Conservation (phyloP, 2,329 filamentous ascomycete genomes). For the Epichloe sibirici region DNA sequence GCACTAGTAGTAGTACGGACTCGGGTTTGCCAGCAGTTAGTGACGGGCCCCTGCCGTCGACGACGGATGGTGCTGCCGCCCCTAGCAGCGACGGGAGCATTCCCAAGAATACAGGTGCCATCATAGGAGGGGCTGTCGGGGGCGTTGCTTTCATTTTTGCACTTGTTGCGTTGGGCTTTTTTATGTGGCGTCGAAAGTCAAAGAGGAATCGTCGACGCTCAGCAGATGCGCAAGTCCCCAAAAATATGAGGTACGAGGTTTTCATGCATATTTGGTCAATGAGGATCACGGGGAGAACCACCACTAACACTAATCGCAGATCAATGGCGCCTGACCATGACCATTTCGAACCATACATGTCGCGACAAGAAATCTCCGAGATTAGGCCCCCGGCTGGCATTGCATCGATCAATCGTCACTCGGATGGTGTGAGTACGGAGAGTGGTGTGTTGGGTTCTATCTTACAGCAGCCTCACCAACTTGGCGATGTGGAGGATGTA, state of each 20-base stretch:
- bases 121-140: constrained; percentile 42
- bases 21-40: neutral
- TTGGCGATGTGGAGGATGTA: constrained; percentile 1
- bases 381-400: neutral
- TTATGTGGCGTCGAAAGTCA: constrained; percentile 27
- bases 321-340: constrained; percentile 15
- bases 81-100: constrained; percentile 16
- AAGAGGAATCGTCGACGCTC: neutral
- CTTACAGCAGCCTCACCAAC: constrained; percentile 1
- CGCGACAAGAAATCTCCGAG: constrained; percentile 16
- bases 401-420: constrained; percentile 7
- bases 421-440: constrained; percentile 4
- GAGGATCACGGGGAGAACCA: neutral
- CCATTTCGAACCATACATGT: constrained; percentile 18
- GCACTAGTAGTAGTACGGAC: neutral
- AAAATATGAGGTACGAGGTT: constrained; percentile 28
- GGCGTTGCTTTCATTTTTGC: constrained; percentile 34
- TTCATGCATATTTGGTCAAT: neutral
- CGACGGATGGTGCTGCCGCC: constrained; percentile 14
- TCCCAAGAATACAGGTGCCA: constrained; percentile 31
- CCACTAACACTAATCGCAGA: constrained; percentile 15
- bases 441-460: neutral
- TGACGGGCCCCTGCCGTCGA: constrained; percentile 7
- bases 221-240: constrained; percentile 16
- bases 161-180: constrained; percentile 29